phyloP scores from a whole-genome alignment of 495 filamentous ascomycete genomes.

The Lasiosphaeria miniovina region DNA sequence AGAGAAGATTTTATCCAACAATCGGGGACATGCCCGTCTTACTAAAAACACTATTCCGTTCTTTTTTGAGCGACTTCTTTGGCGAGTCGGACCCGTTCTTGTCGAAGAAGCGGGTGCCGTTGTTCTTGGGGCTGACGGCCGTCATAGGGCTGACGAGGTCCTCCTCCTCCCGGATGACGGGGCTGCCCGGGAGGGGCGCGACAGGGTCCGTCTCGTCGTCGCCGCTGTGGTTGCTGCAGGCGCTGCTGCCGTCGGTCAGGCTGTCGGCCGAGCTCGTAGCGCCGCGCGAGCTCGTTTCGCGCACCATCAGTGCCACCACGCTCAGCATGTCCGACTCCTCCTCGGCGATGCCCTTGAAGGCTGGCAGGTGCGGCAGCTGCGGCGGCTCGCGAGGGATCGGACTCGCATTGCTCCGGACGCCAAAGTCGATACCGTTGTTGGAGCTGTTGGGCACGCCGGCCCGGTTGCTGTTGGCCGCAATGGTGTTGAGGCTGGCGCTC shows the following conservation, averaged over 20 bases:
- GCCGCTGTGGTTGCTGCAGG: conserved; percentile 27
- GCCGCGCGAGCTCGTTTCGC: conserved; percentile 9
- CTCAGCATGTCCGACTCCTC: conserved; percentile 14
- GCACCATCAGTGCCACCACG: conserved; percentile 13
- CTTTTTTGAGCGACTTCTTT: not conserved
- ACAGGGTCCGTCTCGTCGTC: conserved; percentile 17
- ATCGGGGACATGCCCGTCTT: conserved; percentile 9
- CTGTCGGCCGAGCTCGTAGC: conserved; percentile 29
- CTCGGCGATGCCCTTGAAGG: conserved; percentile 26
- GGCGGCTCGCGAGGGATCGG: conserved; percentile 14
- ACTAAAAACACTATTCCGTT: conserved; percentile 8
- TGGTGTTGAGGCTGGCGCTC: conserved; percentile 4
- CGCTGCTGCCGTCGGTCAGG: conserved; percentile 35
- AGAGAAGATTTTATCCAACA: conserved; percentile 1
- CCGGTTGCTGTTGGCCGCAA: conserved; percentile 13
- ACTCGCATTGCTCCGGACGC: not conserved
- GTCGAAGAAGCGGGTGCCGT: not conserved
- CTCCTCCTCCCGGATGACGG: conserved; percentile 14
- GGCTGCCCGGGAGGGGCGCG: not conserved
- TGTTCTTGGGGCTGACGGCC: conserved; percentile 13
- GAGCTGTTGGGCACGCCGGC: not conserved
- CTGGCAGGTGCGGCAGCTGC: conserved; percentile 23
- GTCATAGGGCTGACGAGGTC: conserved; percentile 26
- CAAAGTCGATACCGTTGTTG: conserved; percentile 5
- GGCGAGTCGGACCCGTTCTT: not conserved